Conservation (phyloP, 805 yeast species). For the Citeromyces matritensis region DNA sequence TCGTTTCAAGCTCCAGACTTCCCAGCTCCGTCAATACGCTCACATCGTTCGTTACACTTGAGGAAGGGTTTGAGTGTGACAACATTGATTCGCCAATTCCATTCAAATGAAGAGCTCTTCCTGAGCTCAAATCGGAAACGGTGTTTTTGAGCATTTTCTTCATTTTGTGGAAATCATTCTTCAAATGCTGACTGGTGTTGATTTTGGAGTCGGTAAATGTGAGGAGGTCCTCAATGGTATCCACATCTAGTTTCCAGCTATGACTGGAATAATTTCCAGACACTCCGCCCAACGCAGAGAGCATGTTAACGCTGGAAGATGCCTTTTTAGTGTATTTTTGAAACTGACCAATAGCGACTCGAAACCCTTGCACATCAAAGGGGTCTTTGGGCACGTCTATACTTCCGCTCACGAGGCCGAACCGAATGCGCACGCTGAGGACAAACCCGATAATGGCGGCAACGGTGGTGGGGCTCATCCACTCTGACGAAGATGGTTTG, state of each 20-base stretch:
- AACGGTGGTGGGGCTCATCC: constrained; percentile 51
- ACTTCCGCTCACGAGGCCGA: constrained; percentile 40
- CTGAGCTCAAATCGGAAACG: constrained; percentile 19
- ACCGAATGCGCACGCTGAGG: constrained; percentile 45
- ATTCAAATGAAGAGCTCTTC: constrained; percentile 13
- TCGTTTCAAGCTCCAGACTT: constrained; percentile 4
- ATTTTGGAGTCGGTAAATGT: constrained; percentile 4
- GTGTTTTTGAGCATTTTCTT: constrained; percentile 18
- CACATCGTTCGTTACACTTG: not conserved
- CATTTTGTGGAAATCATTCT: constrained; percentile 18
- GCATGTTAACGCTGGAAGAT: not conserved
- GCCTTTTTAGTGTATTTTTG: constrained; percentile 29
- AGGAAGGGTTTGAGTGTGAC: too few species aligned
- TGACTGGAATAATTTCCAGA: not conserved
- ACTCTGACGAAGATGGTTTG: constrained; percentile 17
- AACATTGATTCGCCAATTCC: not conserved
- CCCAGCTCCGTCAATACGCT: constrained; percentile 1
- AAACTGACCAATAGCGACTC: constrained; percentile 54
- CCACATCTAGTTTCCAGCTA: constrained; percentile 1
- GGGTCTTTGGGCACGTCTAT: constrained; percentile 72
- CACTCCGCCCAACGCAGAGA: constrained; percentile 14
- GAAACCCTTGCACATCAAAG: constrained; percentile 57
- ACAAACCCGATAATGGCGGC: constrained; percentile 66
- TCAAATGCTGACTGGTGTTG: constrained; percentile 18
- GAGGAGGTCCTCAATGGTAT: constrained; percentile 4